Base-by-base conservation (phyloP, 2,329 filamentous ascomycete species). In the Dothistroma pini region DNA sequence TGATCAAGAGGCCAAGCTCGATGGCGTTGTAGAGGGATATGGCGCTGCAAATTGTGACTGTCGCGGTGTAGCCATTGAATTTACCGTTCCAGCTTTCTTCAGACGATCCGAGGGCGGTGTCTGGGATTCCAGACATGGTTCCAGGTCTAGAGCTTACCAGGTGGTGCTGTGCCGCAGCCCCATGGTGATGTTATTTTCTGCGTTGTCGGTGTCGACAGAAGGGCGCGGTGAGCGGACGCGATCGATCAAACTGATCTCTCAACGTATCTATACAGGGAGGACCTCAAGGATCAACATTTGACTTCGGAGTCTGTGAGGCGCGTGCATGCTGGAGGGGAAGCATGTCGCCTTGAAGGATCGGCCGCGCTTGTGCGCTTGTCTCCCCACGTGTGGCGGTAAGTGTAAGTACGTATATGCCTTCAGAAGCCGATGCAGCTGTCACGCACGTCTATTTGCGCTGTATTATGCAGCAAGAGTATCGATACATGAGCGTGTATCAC, bases 31-130 rank as follows among this genome's bases (percentile, higher is more conserved):
- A 53, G 16, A 53, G 51, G 11, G 51, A 32, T 7, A 53, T 16
- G 6, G 51, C 51, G 51, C 9, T 53, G 31, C 51, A 53, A 11
- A 53, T 35, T 11, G 31, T 53, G 31, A 53, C 51, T 2, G 51
- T 53, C 31, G 51, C 51, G 16, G 51, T 53, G 31, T 53, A 53
- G 51, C 51, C 51, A 35, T 53, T 53, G 31, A 34, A 53, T 19
- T 16, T 21, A 4, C 51, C 51, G n/a, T 53, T 35, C 51, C 51
- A 53, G 11, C 29, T 31, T 12, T 32, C 51, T 32, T 53, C 29
- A 31, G 25, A 32, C 2, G 31, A 8, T 29, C 31, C 51, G 34
- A 11, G 16, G 10, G 6, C 19, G 29, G 29, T 35, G 25, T 29
- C n/a, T 21, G 51, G 51, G 2, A 53, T 35, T 5, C 51, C 29